phyloP scores from a whole-genome alignment of 2,329 filamentous ascomycete genomes.

The Arachnomyces sp. region DNA sequence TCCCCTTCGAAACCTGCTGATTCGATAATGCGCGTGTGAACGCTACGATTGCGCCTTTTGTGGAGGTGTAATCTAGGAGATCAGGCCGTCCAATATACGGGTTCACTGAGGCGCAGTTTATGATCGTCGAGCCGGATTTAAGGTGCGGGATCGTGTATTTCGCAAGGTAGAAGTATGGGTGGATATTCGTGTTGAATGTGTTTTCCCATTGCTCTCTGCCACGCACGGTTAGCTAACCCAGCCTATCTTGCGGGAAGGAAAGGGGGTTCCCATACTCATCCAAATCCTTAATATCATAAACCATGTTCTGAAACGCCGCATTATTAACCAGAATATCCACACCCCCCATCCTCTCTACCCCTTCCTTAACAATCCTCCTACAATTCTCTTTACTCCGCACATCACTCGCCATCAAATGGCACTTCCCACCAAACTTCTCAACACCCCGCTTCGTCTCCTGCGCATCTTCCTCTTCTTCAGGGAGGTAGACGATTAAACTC shows the following conservation, averaged over 20 bases:
- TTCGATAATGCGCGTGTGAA: slow-evolving; percentile 73
- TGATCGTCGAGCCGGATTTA: slow-evolving; percentile 64
- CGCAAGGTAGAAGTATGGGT: slow-evolving; percentile 70
- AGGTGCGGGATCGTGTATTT: slow-evolving; percentile 71
- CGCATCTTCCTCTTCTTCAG: slow-evolving; percentile 68
- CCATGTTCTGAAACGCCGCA: slow-evolving; percentile 66
- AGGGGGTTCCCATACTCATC: slow-evolving; percentile 47
- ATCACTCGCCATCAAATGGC: slow-evolving; percentile 56
- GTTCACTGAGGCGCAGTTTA: slow-evolving; percentile 81
- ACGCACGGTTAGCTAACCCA: neutral
- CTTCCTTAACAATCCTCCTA: slow-evolving; percentile 58
- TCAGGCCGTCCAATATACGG: slow-evolving; percentile 73
- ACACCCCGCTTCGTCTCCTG: slow-evolving; percentile 64
- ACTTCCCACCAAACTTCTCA: slow-evolving; percentile 57
- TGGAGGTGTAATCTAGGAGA: slow-evolving; percentile 72
- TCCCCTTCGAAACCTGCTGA: slow-evolving; percentile 62
- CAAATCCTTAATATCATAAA: slow-evolving; percentile 61
- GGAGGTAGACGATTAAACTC: slow-evolving; percentile 63
- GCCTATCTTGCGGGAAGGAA: neutral
- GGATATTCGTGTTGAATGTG: slow-evolving; percentile 77
- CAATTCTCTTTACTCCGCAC: slow-evolving; percentile 59
- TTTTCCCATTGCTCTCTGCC: slow-evolving; percentile 70
- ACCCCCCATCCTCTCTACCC: slow-evolving; percentile 55
- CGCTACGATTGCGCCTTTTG: slow-evolving; percentile 63
- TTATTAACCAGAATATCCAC: slow-evolving; percentile 65